A percentile compares a stretch with the other conserved stretches of the same genome.
These are phyloP conservation scores for Amanita molliuscula DNA, from an alignment of 768 basidiomycete species.

Conservation along the genomic window DNA sequence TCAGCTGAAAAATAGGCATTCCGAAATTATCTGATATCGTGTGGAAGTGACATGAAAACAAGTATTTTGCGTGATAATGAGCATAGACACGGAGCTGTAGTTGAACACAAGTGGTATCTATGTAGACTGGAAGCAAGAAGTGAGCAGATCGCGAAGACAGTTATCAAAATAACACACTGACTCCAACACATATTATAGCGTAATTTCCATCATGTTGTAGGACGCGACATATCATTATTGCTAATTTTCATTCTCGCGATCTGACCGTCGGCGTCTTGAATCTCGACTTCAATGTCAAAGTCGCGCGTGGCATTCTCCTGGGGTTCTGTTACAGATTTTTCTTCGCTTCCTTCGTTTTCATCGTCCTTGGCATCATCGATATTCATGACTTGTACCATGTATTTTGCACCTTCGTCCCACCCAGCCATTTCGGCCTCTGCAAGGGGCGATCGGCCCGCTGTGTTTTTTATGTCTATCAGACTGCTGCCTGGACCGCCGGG, in stretches of 20 bases:
- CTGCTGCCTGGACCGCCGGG: conserved; percentile 49
- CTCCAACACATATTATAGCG: too few relatives aligned
- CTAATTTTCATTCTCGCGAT: conserved; percentile 54
- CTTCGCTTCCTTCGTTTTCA: conserved; percentile 21
- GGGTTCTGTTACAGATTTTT: conserved; percentile 9
- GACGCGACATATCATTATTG: conserved; percentile 7
- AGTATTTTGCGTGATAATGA: neutral
- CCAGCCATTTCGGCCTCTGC: conserved; percentile 72
- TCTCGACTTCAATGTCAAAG: conserved; percentile 51
- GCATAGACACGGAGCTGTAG: neutral
- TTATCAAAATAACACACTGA: too few relatives aligned
- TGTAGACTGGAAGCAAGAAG: too few relatives aligned
- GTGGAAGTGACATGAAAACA: neutral
- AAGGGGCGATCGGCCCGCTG: conserved; percentile 64
- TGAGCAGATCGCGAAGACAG: too few relatives aligned
- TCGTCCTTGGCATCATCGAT: conserved; percentile 38
- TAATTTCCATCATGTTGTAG: neutral
- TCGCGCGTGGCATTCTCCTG: neutral
- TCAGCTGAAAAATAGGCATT: too few relatives aligned
- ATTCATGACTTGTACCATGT: conserved; percentile 76
- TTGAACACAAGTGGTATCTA: too few relatives aligned
- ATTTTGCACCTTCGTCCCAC: conserved; percentile 79
- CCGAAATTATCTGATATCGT: neutral
- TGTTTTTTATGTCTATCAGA: conserved; percentile 70
- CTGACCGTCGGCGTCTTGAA: conserved; percentile 61